A percentile compares a stretch with the other conserved stretches of the same genome.
These are phyloP conservation scores for Phytophthora capsici DNA, from an alignment of 352 stramenopile species.

Conservation along the genomic window DNA sequence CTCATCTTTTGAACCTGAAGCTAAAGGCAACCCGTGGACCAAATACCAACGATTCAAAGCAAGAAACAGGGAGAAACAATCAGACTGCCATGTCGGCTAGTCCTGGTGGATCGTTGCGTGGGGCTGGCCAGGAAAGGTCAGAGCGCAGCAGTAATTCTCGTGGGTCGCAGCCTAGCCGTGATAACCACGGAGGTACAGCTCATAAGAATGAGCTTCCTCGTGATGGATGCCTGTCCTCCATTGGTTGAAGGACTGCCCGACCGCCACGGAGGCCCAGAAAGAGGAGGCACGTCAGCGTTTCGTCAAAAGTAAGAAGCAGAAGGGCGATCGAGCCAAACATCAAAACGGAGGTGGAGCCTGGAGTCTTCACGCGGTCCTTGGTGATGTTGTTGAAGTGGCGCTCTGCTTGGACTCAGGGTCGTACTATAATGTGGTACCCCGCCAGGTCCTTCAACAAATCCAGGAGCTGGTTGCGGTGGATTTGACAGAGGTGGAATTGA, in stretches of 20 bases:
- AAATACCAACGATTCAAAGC: background rate
- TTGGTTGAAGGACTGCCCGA: slow-evolving; percentile 2
- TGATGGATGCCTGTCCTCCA: background rate
- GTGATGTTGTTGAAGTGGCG: background rate
- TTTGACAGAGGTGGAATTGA: background rate
- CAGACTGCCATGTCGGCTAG: background rate
- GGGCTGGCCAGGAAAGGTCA: background rate
- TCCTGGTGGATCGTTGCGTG: background rate
- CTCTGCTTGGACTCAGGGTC: slow-evolving; percentile 1
- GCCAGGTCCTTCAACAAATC: background rate
- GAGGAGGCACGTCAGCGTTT: background rate
- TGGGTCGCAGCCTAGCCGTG: background rate
- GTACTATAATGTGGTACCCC: slow-evolving; percentile 4
- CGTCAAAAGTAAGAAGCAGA: no score
- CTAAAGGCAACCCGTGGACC: background rate
- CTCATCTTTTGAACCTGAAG: background rate
- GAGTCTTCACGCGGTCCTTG: background rate
- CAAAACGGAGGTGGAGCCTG: no score
- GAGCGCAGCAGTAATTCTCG: background rate
- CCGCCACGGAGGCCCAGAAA: background rate
- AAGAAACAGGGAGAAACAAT: background rate
- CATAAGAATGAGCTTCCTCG: background rate
- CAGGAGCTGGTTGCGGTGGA: background rate
- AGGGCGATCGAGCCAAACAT: background rate
- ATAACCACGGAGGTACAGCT: background rate